Conservation (phyloP, 83 land plant genomes). For the Picea mariana region DNA sequence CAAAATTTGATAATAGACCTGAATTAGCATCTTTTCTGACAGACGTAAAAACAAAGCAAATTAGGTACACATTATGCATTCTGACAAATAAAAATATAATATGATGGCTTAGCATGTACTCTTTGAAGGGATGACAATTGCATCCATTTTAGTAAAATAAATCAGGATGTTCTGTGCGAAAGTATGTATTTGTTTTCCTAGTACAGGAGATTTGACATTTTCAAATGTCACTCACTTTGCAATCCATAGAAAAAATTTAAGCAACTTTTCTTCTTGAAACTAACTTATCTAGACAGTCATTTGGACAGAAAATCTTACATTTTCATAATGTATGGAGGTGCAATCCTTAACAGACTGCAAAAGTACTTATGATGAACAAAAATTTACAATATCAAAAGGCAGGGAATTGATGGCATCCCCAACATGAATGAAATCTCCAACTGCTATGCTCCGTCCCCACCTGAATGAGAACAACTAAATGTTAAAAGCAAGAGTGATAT, state of each 20-base stretch:
- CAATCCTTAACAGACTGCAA: not conserved
- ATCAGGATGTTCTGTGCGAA: too few species aligned
- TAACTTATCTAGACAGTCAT: not conserved
- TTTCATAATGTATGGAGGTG: conserved; percentile 4
- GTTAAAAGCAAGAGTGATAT: not conserved
- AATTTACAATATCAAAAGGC: not conserved
- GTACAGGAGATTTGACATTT: too few species aligned
- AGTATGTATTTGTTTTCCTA: too few species aligned
- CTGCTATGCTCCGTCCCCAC: not conserved
- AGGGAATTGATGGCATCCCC: not conserved
- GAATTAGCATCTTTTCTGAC: conserved; percentile 57
- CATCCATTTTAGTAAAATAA: too few species aligned
- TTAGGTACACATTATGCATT: too few species aligned
- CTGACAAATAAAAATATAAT: too few species aligned
- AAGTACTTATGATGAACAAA: not conserved
- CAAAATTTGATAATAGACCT: conserved; percentile 74
- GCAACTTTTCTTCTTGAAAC: not conserved
- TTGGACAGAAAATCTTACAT: not conserved
- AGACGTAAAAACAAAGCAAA: too few species aligned
- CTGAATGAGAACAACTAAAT: not conserved
- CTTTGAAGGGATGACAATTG: too few species aligned
- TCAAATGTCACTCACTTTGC: too few species aligned
- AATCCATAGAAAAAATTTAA: not conserved
- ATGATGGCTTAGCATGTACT: too few species aligned
- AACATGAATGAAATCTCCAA: not conserved